Evolutionary conservation across 768 basidiomycete species (phyloP), one percentile per base, ranked within the genome.

Genomic region (Rhizopogon salebrosus): DNA sequence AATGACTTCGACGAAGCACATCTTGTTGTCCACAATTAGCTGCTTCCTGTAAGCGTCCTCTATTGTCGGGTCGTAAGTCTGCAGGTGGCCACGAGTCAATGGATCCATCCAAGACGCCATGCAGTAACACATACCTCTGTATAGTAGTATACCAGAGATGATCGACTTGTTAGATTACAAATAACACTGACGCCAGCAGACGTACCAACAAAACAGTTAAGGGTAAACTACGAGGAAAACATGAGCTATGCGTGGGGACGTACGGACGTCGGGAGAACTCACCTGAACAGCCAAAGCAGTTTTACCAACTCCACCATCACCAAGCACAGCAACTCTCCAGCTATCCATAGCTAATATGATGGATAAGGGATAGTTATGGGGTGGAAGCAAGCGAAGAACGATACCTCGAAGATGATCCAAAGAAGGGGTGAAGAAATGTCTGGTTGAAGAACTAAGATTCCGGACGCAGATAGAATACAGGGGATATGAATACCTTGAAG

Each of bases 1-100:
- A 68, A 98, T 90, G 57, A 98, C 92, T 70, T 98, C 94, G 59
- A 98, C 83, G 68, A 94, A 89, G 72, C 92, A 95, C 84, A 94
- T 94, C 62, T 86, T 82, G 66, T 93, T 92, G 71, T 95, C 94
- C 58, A 97, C 92, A 52, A 94, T 85, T 61, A 94, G 80, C 68
- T 94, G 92, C 70, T 95, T 95, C 63, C 94, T 82, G 73, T 98
- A 97, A 57, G 93, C 93, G 69, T 97, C 94, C 74, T 98, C 94
- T 82, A 98, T 98, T 62, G 94, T 98, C 53, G 94, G 94, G 75
- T 98, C 94, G 71, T 98, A 98, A 49, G 92, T 92, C 92, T 95
- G 59, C 52, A 37, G 3, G 24, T 49, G 51, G 56, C 42, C 35
- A 45, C 57, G 27, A 48, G 40, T 60, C 24, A 54, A 53, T 37